Evolutionary conservation across 1,284 basidiomycete species (phyloP).

Genomic region (Cryptococcus wingfieldii): DNA sequence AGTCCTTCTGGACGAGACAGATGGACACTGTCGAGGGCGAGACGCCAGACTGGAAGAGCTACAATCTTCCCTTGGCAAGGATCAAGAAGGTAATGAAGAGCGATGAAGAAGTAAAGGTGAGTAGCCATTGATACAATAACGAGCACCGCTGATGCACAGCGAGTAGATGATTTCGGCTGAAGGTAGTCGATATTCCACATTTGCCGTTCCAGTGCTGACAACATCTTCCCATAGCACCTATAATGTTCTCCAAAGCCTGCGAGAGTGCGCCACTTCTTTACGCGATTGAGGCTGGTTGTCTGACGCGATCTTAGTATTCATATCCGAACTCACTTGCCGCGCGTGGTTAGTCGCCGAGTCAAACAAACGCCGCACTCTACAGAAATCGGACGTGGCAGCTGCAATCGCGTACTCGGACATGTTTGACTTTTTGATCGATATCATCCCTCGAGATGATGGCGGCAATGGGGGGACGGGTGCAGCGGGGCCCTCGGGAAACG

Average conservation of each 20-base stretch:
- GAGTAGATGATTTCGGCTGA: conserved; percentile 90
- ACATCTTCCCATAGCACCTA: conserved; percentile 61
- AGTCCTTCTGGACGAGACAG: conserved; percentile 47
- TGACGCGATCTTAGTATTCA: conserved; percentile 64
- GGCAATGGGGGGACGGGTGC: conserved; percentile 11
- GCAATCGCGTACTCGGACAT: conserved; percentile 85
- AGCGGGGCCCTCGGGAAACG: conserved; percentile 7
- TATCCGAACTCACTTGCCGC: conserved; percentile 85
- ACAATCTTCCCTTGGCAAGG: conserved; percentile 59
- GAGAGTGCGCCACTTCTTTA: conserved; percentile 64
- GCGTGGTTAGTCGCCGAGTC: conserved; percentile 91
- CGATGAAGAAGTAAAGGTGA: conserved; percentile 89
- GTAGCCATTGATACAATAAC: conserved; percentile 22
- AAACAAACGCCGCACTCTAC: conserved; percentile 84
- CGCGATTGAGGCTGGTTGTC: neutral
- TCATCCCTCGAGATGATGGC: conserved; percentile 74
- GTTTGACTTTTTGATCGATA: conserved; percentile 89
- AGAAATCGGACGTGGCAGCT: conserved; percentile 83
- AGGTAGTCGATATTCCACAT: conserved; percentile 53
- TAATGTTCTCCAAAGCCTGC: conserved; percentile 92
- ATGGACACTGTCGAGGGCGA: conserved; percentile 46
- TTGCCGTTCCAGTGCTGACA: neutral
- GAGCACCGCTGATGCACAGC: too few species aligned
- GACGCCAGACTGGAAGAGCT: conserved; percentile 43
- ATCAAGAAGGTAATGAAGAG: conserved; percentile 99